Base-by-base conservation (phyloP, 129 eudicot genomes). In the Gnaphalium uliginosum region DNA sequence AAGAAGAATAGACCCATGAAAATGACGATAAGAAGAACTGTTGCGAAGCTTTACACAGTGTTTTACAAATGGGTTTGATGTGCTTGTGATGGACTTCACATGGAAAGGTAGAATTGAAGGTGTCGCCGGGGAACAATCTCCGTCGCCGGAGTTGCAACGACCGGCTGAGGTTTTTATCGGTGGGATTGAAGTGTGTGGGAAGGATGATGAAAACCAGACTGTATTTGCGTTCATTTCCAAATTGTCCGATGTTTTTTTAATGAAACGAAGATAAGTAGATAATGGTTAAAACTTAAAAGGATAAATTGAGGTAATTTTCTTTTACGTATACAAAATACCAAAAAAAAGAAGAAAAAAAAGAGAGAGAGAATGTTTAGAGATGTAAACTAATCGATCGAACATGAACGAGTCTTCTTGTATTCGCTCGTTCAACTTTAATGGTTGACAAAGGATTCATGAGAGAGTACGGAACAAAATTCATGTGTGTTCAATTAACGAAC, bases 21-120 rank as follows among this genome's bases (percentile, higher is more conserved):
- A 75, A 74, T 88, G 97, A 43, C 98, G 96, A 79, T 90, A 93
- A 75, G 97, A 83, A 37, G 96, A 86, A 88, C 84, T 90, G 61
- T 85, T 89, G 1, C 98, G 91, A 63, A 93, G 98, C 86, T 93
- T 93, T 53, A 93, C 85, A 71, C 98, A 93, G 82, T 93, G 98
- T 65, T 93, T 93, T 9, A 90, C 93, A 82, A 93, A 93, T 69
- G 98, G 96, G 81, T 93, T 90, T 35, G 98, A 82, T 2, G 96
- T 84, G 86, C 98, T 93, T 64, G 96, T 90, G 70, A 93, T 93
- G 59, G 86, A 82, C 30, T 87, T 77, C 56, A 85, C 86, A 77
- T 81, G 76, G 68, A 61, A 41, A 17, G 87, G 92, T 39, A 74
- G 60, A 0, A 63, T 33, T 1, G 32, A 75, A 23, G 84, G 48